Evolutionary conservation across 169 alveolate genomes (phyloP), one percentile per base, ranked within the genome.

Genomic region (Babesia ovata): DNA sequence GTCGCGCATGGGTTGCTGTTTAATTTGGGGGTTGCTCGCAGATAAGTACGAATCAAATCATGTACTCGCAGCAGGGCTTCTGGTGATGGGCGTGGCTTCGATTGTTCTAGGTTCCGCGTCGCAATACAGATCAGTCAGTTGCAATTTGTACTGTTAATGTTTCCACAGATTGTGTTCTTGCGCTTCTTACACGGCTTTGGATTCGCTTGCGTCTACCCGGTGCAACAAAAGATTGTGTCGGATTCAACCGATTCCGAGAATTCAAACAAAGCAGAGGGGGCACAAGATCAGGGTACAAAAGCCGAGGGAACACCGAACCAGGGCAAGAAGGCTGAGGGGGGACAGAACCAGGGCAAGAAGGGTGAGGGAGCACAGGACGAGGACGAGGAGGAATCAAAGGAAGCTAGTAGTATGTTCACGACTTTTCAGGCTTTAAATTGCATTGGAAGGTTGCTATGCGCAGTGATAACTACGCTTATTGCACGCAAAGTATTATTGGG

Each of bases 1-100:
- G 74, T 87, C 93, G 74, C 86, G 93, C 58, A 90, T 95, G 22
- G 66, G 91, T 21, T 88, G 88, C 69, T 86, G 94, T 62, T 96
- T 97, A 12, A 72, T 94, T 39, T 94, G 97, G 98, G 98, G 98
- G 19, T 91, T 75, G 33, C 79, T 93, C 57, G 90, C 96, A 11
- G 98, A 94, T 67, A 88, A 87, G 53, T 85, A 79, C 74, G 93
- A 95, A 19, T 70, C 94, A 69, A 88, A 91, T 60, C 87, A 92
- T 88, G 86, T 94, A 66, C 76, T 92, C 36, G 95, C 91, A 26
- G 81, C 87, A 44, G 98, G 95, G n/a, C 79, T 93, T 19, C 73
- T 91, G 12, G 82, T 87, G 22, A 88, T 96, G 92, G 98, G 98
- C n/a, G 50, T 94, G 22, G 88, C 93, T 21, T 91, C 95, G 2